Evolutionary conservation across 2,329 filamentous ascomycete species (phyloP).

Genomic region (Fonsecaea pedrosoi): DNA sequence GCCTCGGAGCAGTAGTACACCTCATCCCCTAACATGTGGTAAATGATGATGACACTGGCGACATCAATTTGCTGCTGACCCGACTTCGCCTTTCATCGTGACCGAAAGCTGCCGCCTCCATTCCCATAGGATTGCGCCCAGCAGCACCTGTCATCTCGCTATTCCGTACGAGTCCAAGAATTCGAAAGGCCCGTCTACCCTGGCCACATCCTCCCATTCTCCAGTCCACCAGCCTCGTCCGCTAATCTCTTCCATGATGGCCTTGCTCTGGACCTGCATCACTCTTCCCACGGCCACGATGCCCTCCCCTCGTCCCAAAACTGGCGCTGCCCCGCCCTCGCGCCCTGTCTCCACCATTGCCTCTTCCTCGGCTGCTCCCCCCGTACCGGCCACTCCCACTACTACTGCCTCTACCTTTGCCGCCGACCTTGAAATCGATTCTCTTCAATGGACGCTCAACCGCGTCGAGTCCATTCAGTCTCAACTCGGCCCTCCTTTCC

Average conservation of each 20-base stretch:
- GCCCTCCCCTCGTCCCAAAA: conserved; percentile 30
- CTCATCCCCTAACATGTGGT: background rate
- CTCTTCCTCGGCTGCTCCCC: conserved; percentile 36
- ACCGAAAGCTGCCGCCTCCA: background rate
- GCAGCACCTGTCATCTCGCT: background rate
- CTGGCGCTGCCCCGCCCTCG: conserved; percentile 32
- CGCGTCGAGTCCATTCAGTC: conserved; percentile 66
- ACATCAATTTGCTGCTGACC: background rate
- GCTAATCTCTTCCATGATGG: conserved; percentile 28
- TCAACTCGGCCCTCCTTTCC: conserved; percentile 63
- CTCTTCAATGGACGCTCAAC: conserved; percentile 70
- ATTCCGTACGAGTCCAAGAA: background rate
- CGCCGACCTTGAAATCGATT: conserved; percentile 68
- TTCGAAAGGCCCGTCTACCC: background rate
- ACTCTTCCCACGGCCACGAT: conserved; percentile 34
- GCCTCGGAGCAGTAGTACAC: background rate
- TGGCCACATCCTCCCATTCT: background rate
- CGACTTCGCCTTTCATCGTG: background rate
- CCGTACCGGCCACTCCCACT: conserved; percentile 41
- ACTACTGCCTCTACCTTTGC: conserved; percentile 47
- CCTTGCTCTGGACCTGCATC: conserved; percentile 27
- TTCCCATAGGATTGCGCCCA: background rate
- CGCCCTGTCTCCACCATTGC: conserved; percentile 29
- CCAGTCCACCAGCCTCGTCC: conserved; percentile 23
- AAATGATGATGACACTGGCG: background rate